phyloP scores from a whole-genome alignment of 441 rosid genomes.

The Bruguiera hainesii region DNA sequence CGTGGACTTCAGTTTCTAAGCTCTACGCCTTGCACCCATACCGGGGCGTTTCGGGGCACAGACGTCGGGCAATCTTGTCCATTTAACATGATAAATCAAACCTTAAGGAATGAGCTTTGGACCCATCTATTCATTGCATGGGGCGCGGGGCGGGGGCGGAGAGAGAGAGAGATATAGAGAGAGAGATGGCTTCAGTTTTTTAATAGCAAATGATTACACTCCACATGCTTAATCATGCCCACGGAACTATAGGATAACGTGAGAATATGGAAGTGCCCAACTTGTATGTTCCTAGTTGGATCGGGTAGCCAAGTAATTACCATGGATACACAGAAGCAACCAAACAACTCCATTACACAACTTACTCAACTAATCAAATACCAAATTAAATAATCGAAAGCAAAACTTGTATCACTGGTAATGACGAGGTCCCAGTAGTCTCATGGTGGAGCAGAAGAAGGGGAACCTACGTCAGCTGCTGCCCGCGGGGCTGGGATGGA shows the following conservation, averaged over 20 bases:
- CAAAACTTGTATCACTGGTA: conserved; percentile 5
- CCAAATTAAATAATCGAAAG: not conserved
- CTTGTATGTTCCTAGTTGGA: conserved; percentile 17
- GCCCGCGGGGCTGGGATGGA: conserved; percentile 39
- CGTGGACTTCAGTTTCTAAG: too few species aligned
- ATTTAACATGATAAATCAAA: too few species aligned
- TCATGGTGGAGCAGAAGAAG: conserved; percentile 42
- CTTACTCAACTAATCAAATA: conserved; percentile 4
- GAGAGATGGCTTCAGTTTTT: conserved; percentile 7
- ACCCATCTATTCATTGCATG: too few species aligned
- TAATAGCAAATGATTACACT: conserved; percentile 5
- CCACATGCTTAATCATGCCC: conserved; percentile 11
- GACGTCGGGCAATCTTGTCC: too few species aligned
- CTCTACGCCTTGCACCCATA: too few species aligned
- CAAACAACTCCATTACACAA: not conserved
- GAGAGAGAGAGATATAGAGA: too few species aligned
- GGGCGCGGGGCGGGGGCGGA: too few species aligned
- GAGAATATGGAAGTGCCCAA: conserved; percentile 4
- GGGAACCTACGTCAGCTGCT: conserved; percentile 33
- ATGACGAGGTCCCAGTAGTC: conserved; percentile 6
- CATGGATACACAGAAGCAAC: conserved; percentile 3
- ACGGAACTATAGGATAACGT: conserved; percentile 8
- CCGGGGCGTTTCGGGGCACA: too few species aligned
- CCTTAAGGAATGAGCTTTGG: too few species aligned
- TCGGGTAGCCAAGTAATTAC: not conserved